A percentile compares a stretch with the other conserved stretches of the same genome.
Conservation (phyloP, 208 protist genomes). For the Trypanosoma lewisi region DNA sequence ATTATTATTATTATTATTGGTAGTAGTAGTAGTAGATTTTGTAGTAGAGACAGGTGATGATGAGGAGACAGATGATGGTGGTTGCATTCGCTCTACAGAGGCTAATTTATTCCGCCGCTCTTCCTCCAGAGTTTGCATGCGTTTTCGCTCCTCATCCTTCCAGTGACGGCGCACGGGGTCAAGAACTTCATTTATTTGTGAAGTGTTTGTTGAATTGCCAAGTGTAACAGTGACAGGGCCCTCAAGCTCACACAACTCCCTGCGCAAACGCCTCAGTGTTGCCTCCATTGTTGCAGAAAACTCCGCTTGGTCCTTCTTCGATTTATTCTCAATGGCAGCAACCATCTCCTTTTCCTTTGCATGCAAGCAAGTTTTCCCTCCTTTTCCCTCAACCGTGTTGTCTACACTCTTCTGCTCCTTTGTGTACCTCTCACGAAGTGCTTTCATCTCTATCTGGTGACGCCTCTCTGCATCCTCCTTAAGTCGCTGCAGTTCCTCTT, state of each 20-base stretch:
- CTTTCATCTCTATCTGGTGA: conserved; percentile 16
- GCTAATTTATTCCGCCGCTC: conserved; percentile 18
- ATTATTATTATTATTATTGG: neutral
- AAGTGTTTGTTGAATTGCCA: neutral
- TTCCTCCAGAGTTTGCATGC: conserved; percentile 11
- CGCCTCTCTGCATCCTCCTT: conserved; percentile 17
- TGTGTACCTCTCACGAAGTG: conserved; percentile 11
- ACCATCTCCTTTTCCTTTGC: conserved; percentile 12
- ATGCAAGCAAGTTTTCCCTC: conserved; percentile 5
- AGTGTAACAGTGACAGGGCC: conserved; percentile 4
- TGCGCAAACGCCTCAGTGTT: conserved; percentile 17
- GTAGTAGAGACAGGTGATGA: neutral
- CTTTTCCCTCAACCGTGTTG: neutral
- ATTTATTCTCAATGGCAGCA: conserved; percentile 7
- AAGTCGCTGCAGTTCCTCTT: conserved; percentile 17
- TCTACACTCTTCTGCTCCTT: neutral
- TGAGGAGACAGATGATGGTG: neutral
- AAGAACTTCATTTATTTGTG: neutral
- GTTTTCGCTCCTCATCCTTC: conserved; percentile 12
- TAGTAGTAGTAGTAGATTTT: neutral
- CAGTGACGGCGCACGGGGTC: conserved; percentile 12
- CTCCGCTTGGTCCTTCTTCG: conserved; percentile 13
- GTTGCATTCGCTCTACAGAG: neutral
- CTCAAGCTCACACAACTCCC: conserved; percentile 28
- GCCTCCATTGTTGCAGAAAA: conserved; percentile 11